These are phyloP conservation scores for Cyberlindnera mississippiensis DNA, from an alignment of 805 yeast species.

Conservation along the genomic window DNA sequence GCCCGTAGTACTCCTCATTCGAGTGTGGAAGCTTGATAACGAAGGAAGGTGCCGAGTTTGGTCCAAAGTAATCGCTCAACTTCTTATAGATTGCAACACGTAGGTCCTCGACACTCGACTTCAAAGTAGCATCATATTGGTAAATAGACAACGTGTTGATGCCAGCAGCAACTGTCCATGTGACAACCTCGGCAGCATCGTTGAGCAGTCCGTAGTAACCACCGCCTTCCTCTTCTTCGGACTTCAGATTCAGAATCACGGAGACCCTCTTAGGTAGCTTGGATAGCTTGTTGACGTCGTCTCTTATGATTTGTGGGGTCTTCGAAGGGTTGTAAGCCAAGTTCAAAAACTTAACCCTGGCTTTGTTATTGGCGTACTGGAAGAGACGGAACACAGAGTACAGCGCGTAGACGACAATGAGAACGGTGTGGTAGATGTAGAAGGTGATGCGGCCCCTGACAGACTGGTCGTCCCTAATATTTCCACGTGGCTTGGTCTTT, in stretches of 20 bases:
- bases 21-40: constrained; percentile 65
- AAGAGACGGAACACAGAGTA: constrained; percentile 53
- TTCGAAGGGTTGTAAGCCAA: constrained; percentile 65
- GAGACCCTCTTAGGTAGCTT: constrained; percentile 80
- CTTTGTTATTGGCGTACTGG: constrained; percentile 48
- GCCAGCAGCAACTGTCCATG: constrained; percentile 93
- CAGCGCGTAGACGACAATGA: constrained; percentile 49
- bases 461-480: constrained; percentile 1
- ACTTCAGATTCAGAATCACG: constrained; percentile 66
- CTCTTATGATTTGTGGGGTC: constrained; percentile 82
- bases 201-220: constrained; percentile 79
- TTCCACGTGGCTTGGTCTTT: too few relatives aligned
- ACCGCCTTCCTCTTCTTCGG: constrained; percentile 83
- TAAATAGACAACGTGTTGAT: constrained; percentile 67
- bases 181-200: constrained; percentile 69
- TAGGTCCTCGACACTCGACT: constrained; percentile 50
- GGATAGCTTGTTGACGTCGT: constrained; percentile 66
- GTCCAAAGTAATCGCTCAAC: constrained; percentile 70
- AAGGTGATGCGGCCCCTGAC: constrained; percentile 15
- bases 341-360: constrained; percentile 54
- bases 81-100: constrained; percentile 53
- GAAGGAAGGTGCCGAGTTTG: constrained; percentile 59
- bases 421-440: constrained; percentile 23
- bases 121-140: constrained; percentile 72
- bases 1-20: constrained; percentile 45